Base-by-base conservation (phyloP, 306 rosid species). In the Delonix regia region DNA sequence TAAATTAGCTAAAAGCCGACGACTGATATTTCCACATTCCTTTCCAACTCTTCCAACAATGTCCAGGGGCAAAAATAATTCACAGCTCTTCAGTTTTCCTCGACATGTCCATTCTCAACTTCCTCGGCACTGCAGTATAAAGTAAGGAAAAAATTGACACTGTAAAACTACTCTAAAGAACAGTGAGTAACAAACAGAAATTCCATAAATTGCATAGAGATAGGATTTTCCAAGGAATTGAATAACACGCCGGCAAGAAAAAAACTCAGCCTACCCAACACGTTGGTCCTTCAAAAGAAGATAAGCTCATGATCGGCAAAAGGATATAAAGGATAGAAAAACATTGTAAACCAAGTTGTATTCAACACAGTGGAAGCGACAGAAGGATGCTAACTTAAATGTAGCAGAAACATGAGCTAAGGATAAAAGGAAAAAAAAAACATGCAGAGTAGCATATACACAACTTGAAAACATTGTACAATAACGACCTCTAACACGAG, bases 41-140 rank as follows among this genome's bases (percentile, higher is more conserved):
- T 82, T 69, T 69, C 76, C 75, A 80, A 71, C 78, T 77, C 82
- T 79, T 55, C n/a, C 24, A n/a, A 44, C 69, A 61, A 56, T 68
- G 77, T 56, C 77, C 74, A 57, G 42, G 52, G 77, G 75, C 66
- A 63, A 74, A 62, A 52, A 11, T 33, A 55, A 77, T 85, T 62
- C 15, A 53, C 27, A 45, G 77, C 79, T 70, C 86, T 77, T 86
- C 83, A 90, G 38, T 82, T 87, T 83, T 87, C 88, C 74, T 84
- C 93, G 42, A 71, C 84, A 6, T 57, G 74, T 73, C 84, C 91
- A 44, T 83, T 83, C 75, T 86, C 97, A 81, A 45, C 80, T 52
- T 56, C 68, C 65, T 59, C n/a, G 7, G 34, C 16, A n/a, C 42
- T 67, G 15, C 45, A 59, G 65, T 6, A 14, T 28, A 59, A 24